phyloP scores from a whole-genome alignment of 306 rosid genomes.

The Cucurbita maxima region DNA sequence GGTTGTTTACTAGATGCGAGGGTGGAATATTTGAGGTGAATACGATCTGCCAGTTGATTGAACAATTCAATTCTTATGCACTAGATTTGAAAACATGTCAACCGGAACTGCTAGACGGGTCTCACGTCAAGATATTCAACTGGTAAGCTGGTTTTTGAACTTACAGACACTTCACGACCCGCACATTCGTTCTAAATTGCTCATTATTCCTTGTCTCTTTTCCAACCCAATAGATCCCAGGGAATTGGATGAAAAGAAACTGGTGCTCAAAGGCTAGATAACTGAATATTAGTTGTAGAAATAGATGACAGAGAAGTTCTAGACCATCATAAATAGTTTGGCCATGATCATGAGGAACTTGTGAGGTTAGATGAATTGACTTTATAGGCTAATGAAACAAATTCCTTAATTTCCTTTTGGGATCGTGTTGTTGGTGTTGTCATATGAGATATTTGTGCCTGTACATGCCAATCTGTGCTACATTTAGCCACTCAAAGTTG shows the following conservation, averaged over 20 bases:
- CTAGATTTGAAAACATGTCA: conserved; percentile 35
- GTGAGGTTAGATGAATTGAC: not conserved
- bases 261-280: not conserved
- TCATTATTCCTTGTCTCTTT: not conserved
- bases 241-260: too few species aligned
- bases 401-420: not conserved
- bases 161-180: not conserved
- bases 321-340: not conserved
- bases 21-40: not conserved
- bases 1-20: not conserved
- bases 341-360: not conserved
- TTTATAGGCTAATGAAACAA: not conserved
- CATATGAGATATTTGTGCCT: not conserved
- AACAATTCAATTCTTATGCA: not conserved
- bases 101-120: conserved; percentile 66
- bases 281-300: not conserved
- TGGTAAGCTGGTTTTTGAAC: conserved; percentile 37
- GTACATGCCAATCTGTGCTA: not conserved
- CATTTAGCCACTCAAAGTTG: not conserved
- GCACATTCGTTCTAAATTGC: not conserved
- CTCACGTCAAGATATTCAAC: conserved; percentile 71
- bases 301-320: not conserved
- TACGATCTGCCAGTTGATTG: not conserved
- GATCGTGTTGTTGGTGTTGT: not conserved
- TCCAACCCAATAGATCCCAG: not conserved